Percentiles rank a stretch among this genome's conserved stretches.
phyloP scores from a whole-genome alignment of 2,329 filamentous ascomycete species.

The Verticillium dahliae region DNA sequence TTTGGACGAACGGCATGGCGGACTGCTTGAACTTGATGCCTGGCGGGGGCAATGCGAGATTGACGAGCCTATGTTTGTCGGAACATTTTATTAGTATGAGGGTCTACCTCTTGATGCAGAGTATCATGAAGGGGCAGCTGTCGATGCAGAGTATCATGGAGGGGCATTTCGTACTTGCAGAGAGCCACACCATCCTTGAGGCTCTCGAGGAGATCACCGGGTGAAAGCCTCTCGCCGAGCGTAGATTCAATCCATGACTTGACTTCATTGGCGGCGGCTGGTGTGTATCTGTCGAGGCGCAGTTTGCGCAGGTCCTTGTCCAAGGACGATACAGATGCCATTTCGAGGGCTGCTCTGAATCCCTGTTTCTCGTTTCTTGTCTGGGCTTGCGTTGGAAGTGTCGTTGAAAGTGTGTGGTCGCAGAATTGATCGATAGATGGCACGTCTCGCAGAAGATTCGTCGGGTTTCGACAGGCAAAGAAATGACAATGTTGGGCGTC shows the following conservation, averaged over 20 bases:
- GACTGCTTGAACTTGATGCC: slow-evolving; percentile 88
- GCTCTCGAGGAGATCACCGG: slow-evolving; percentile 73
- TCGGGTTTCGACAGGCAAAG: not conserved
- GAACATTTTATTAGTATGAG: slow-evolving; percentile 13
- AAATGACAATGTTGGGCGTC: not conserved
- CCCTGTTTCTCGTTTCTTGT: not conserved
- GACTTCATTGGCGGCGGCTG: slow-evolving; percentile 79
- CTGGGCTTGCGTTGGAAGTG: not conserved
- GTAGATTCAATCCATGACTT: slow-evolving; percentile 79
- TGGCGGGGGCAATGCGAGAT: slow-evolving; percentile 68
- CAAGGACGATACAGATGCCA: slow-evolving; percentile 90
- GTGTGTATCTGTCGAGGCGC: slow-evolving; percentile 89
- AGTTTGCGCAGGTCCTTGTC: slow-evolving; percentile 93
- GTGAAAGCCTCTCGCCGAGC: slow-evolving; percentile 65
- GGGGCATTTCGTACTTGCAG: slow-evolving; percentile 63
- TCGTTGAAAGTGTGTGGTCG: not conserved
- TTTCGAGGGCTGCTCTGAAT: slow-evolving; percentile 25
- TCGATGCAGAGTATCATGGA: too few species aligned
- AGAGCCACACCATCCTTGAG: slow-evolving; percentile 88
- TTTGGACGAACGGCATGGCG: slow-evolving; percentile 95
- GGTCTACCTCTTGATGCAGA: not conserved
- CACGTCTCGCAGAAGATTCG: not conserved
- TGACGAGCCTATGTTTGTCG: slow-evolving; percentile 59
- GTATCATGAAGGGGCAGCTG: too few species aligned
- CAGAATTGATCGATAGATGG: not conserved